Conservation (phyloP, 441 rosid species). For the Jatropha multifida region DNA sequence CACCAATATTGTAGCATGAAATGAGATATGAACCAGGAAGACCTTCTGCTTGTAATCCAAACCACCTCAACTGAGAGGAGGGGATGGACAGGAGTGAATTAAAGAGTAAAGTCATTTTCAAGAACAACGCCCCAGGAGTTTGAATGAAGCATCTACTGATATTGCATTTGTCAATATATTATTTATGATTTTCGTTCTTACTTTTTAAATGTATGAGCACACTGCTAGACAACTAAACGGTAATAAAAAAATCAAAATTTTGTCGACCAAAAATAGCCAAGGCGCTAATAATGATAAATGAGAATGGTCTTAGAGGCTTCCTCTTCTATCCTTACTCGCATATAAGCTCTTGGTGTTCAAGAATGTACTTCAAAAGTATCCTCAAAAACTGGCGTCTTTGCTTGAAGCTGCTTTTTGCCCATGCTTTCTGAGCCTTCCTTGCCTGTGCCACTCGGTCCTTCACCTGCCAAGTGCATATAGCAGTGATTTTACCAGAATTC, state of each 20-base stretch:
- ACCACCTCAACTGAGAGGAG: neutral
- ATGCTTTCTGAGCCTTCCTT: conserved; percentile 89
- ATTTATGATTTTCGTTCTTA: neutral
- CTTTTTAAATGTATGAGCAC: neutral
- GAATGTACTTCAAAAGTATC: conserved; percentile 86
- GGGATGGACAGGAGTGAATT: neutral
- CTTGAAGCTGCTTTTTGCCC: conserved; percentile 96
- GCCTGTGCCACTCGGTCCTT: conserved; percentile 76
- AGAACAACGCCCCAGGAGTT: neutral
- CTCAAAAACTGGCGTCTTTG: conserved; percentile 90
- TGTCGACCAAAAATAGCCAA: neutral
- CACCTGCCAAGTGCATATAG: conserved; percentile 49
- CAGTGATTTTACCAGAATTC: conserved; percentile 1
- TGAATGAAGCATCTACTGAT: neutral
- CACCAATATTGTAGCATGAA: conserved; percentile 5
- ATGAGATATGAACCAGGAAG: conserved; percentile 10
- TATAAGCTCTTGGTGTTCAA: conserved; percentile 92
- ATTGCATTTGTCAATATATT: neutral
- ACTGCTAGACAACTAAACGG: neutral
- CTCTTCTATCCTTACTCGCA: conserved; percentile 76
- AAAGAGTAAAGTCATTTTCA: neutral
- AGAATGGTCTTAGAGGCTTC: neutral
- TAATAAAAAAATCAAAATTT: neutral
- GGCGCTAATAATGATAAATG: conserved; percentile 2
- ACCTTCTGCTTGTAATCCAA: conserved; percentile 6